Conservation (phyloP, 169 alveolate genomes). For the Eimeria tenella region DNA sequence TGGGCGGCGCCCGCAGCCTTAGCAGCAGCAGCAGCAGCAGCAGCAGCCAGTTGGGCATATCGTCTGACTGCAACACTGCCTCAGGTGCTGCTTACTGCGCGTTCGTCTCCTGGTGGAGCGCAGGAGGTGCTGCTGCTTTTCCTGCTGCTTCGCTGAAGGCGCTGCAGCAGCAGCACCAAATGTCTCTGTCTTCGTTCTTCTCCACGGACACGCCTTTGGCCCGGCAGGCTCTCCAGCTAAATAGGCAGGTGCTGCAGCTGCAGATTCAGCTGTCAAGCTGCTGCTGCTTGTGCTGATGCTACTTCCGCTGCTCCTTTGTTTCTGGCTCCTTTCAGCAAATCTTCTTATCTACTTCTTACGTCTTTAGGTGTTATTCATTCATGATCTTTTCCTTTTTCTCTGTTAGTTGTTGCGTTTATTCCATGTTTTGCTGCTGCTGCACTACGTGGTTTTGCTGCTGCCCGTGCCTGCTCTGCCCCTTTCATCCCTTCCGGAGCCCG, state of each 20-base stretch:
- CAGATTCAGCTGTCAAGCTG: neutral
- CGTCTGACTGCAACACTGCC: neutral
- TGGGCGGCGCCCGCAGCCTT: too few relatives aligned
- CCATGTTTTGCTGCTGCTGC: neutral
- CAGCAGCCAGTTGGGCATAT: neutral
- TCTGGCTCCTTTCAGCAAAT: too few relatives aligned
- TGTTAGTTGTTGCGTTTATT: too few relatives aligned
- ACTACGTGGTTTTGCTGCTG: neutral
- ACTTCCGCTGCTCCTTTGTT: neutral
- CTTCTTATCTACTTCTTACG: too few relatives aligned
- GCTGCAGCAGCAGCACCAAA: neutral
- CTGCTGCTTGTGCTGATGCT: neutral
- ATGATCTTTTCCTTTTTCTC: too few relatives aligned
- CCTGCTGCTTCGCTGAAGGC: neutral
- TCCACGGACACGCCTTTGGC: neutral
- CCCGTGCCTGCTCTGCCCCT: neutral
- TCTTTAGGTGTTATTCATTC: too few relatives aligned
- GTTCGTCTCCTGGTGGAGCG: constrained; percentile 6
- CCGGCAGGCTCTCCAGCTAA: neutral
- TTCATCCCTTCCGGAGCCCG: neutral
- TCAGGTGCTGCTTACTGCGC: neutral
- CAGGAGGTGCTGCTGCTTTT: neutral
- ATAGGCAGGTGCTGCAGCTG: neutral
- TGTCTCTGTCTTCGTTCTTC: neutral
- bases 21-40: constrained; percentile 3